phyloP scores from a whole-genome alignment of 768 basidiomycete genomes.

The Boletellus sp. region DNA sequence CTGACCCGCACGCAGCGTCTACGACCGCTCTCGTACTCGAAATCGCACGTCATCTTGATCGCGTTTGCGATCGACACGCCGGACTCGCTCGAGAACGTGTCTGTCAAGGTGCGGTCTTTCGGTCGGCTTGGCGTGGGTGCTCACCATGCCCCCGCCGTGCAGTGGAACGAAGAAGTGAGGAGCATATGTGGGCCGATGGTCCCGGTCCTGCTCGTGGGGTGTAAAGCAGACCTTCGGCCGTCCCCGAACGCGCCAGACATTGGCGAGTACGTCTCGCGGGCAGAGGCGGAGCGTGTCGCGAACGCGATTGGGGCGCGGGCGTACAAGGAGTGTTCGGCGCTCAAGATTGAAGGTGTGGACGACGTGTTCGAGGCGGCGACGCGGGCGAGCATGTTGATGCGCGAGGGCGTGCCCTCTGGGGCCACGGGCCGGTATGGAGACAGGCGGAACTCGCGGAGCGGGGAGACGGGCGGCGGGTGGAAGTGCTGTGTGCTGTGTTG shows the following conservation, averaged over 20 bases:
- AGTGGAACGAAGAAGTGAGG: conserved; percentile 99
- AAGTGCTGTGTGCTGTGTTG: conserved; percentile 72
- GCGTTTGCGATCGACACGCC: conserved; percentile 95
- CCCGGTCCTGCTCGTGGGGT: conserved; percentile 93
- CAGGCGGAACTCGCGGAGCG: conserved; percentile 43
- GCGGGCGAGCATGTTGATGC: conserved; percentile 92
- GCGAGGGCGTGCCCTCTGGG: conserved; percentile 68
- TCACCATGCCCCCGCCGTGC: neutral
- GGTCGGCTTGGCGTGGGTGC: neutral
- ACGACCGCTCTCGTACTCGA: conserved; percentile 95
- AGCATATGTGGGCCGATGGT: conserved; percentile 91
- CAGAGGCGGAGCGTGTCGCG: conserved; percentile 80
- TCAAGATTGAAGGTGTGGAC: conserved; percentile 90
- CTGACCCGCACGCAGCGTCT: conserved; percentile 55
- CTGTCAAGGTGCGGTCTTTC: conserved; percentile 64
- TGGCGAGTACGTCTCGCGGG: conserved; percentile 63
- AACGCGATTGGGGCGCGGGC: conserved; percentile 82
- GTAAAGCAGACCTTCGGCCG: conserved; percentile 90
- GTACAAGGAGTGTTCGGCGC: conserved; percentile 92
- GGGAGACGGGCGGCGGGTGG: conserved; percentile 41
- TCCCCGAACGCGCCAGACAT: conserved; percentile 44
- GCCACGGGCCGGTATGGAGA: conserved; percentile 52
- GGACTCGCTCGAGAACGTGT: conserved; percentile 94
- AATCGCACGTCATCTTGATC: conserved; percentile 98
- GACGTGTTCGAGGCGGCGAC: conserved; percentile 98